These are phyloP conservation scores for Chrysoporthe austroafricana DNA, from an alignment of 2,329 filamentous ascomycete species.

Conservation along the genomic window DNA sequence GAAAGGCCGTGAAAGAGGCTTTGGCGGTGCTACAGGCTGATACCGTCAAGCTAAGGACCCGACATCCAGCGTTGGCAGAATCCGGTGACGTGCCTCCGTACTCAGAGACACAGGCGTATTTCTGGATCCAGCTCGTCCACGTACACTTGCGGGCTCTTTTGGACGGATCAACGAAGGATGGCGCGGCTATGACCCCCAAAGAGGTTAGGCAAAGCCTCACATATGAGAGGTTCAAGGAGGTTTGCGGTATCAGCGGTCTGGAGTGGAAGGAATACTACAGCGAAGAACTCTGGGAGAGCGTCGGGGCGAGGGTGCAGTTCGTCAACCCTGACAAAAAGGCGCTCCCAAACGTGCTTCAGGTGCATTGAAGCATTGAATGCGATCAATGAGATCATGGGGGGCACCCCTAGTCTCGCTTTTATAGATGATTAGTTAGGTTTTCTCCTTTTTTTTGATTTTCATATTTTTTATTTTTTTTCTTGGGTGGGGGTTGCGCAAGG, in stretches of 20 bases:
- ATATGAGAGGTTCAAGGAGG: constrained; percentile 31
- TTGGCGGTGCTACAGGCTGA: constrained; percentile 34
- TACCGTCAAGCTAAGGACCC: constrained; percentile 32
- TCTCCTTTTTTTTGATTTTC: neutral
- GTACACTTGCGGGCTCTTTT: constrained; percentile 29
- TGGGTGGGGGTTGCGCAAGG: neutral
- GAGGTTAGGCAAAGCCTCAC: neutral
- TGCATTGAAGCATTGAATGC: neutral
- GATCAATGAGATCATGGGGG: too few relatives aligned
- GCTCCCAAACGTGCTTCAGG: neutral
- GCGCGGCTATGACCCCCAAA: neutral
- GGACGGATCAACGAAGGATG: neutral
- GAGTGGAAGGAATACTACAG: constrained; percentile 39
- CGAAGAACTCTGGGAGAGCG: constrained; percentile 33
- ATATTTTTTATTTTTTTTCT: neutral
- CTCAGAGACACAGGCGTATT: constrained; percentile 40
- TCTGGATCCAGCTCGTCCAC: constrained; percentile 38
- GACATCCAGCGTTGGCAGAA: constrained; percentile 16
- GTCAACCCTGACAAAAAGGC: constrained; percentile 12
- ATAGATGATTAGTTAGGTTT: neutral
- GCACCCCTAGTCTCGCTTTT: too few relatives aligned
- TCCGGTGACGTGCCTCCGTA: constrained; percentile 32
- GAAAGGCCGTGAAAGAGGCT: constrained; percentile 35
- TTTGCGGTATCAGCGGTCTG: constrained; percentile 32
- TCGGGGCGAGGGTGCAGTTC: constrained; percentile 36